Base-by-base conservation (phyloP, 768 basidiomycete genomes). In the Serpula lacrymans region DNA sequence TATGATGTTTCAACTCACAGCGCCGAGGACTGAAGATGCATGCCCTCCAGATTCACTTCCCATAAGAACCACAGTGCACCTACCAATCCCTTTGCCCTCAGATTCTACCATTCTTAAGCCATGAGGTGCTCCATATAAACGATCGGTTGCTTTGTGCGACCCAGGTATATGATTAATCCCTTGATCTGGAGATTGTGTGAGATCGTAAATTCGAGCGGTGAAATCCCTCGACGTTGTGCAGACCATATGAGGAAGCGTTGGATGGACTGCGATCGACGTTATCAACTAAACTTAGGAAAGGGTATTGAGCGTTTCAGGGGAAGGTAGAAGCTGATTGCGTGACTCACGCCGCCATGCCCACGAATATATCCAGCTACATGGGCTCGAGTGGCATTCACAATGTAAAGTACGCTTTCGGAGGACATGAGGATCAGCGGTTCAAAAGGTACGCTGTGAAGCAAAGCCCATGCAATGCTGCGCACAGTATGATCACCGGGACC, bases 31-130 rank as follows among this genome's bases (percentile, higher is more conserved):
- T 26, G 83, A 80, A 39, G 76, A 84, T 39, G 72, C 58, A 54
- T 89, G 87, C 0, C 87, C 87, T 4, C 84, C 87, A 23, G 84
- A 81, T 41, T 78, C 71, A 3, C 82, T 81, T 4, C 87, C 87
- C 45, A 77, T 73, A 12, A 89, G 63, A 12, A 89, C 71, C 9
- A 72, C 64, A 5, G 82, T 69, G 49, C 87, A 88, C 14, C 77
- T 70, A 9, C 74, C 74, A 8, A 59, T 50, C 8, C 82, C 83
- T 11, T 67, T 58, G 7, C 85, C 85, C 60, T 86, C 84, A 1
- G 59, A 50, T 45, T 81, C 80, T 12, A 66, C 65, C 48, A 77
- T 67, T 26, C 79, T 78, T 18, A 85, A 54, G 2, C 86, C 88
- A 54, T 84, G 82, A 1, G 88, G 75, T 22, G 83, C 74, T 16